A percentile compares a stretch with the other conserved stretches of the same genome.
These are phyloP conservation scores for Pseudozyma tsukubaensis DNA, from an alignment of 1,284 basidiomycete genomes.

Conservation along the genomic window DNA sequence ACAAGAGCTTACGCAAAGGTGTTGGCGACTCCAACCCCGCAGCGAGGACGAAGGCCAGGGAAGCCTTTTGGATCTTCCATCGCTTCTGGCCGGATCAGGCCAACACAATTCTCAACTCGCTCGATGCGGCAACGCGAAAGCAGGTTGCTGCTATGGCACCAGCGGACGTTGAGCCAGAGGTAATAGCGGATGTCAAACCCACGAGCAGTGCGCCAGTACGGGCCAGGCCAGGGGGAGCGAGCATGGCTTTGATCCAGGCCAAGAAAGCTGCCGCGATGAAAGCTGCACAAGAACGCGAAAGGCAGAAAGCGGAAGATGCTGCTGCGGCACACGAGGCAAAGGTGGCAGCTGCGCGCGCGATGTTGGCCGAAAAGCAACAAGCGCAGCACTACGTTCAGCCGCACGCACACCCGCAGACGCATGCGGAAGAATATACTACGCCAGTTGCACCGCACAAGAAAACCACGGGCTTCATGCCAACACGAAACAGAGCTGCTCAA, in stretches of 20 bases:
- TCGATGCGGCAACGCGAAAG: slow-evolving; percentile 81
- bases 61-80: slow-evolving; percentile 84
- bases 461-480: slow-evolving; percentile 38
- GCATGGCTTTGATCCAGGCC: slow-evolving; percentile 61
- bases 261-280: slow-evolving; percentile 60
- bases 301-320: slow-evolving; percentile 45
- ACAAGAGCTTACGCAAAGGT: slow-evolving; percentile 78
- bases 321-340: slow-evolving; percentile 44
- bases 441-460: slow-evolving; percentile 27
- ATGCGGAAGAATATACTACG: slow-evolving; percentile 25
- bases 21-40: slow-evolving; percentile 82
- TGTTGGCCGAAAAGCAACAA: slow-evolving; percentile 23
- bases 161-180: slow-evolving; percentile 24
- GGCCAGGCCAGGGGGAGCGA: slow-evolving; percentile 48
- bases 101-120: slow-evolving; percentile 74
- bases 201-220: slow-evolving; percentile 28
- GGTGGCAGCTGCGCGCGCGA: slow-evolving; percentile 29
- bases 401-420: neutral
- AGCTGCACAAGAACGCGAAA: slow-evolving; percentile 49
- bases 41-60: slow-evolving; percentile 80
- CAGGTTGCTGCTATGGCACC: slow-evolving; percentile 79
- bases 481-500: slow-evolving; percentile 18
- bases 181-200: slow-evolving; percentile 30
- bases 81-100: slow-evolving; percentile 80
- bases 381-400: slow-evolving; percentile 14